These are phyloP conservation scores for Sarcomyxa edulis DNA, from an alignment of 768 basidiomycete genomes.

Conservation along the genomic window DNA sequence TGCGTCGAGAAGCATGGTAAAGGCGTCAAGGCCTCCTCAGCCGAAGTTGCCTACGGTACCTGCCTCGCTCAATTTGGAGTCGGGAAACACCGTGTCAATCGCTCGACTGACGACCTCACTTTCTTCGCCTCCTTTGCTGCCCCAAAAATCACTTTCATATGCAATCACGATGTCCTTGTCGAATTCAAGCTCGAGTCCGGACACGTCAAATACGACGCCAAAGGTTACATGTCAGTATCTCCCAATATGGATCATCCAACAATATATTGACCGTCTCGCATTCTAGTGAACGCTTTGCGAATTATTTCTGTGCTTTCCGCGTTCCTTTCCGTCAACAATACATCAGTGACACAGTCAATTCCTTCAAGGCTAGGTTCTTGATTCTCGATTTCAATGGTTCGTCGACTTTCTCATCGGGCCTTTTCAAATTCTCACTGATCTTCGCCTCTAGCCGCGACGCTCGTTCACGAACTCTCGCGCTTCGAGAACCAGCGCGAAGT, in stretches of 20 bases:
- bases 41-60: constrained; percentile 7
- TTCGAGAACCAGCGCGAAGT: too few species aligned
- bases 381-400: constrained; percentile 10
- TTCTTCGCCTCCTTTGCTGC: constrained; percentile 13
- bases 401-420: neutral
- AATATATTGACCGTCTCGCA: too few species aligned
- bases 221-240: constrained; percentile 3
- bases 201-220: constrained; percentile 13
- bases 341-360: constrained; percentile 3
- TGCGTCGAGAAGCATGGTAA: constrained; percentile 9
- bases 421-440: constrained; percentile 1
- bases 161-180: constrained; percentile 17
- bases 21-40: constrained; percentile 8
- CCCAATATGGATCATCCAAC: too few species aligned
- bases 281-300: neutral
- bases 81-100: constrained; percentile 8
- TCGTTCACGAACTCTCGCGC: constrained; percentile 2
- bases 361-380: constrained; percentile 5
- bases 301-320: constrained; percentile 3
- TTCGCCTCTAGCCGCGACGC: constrained; percentile 4
- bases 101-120: constrained; percentile 8
- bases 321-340: constrained; percentile 5
- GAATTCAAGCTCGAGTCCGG: constrained; percentile 12
- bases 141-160: constrained; percentile 17
- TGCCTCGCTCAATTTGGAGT: constrained; percentile 9